A percentile compares a stretch with the other conserved stretches of the same genome.
Conservation (phyloP, 2,329 filamentous ascomycete species). For the Didymellaceae sp. region DNA sequence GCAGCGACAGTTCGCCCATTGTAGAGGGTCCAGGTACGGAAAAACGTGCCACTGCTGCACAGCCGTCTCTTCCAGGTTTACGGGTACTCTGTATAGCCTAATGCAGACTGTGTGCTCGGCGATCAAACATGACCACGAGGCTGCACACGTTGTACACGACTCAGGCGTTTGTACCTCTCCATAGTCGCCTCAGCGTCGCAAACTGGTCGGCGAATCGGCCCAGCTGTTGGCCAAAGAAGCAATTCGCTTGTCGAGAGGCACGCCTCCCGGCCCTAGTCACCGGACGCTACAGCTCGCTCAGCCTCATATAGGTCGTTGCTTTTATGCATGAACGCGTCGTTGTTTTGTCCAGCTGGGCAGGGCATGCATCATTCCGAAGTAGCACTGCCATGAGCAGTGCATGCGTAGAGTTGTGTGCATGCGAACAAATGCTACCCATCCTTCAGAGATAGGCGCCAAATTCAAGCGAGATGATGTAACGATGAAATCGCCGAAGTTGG, state of each 20-base stretch:
- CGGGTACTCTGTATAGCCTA: constrained; percentile 15
- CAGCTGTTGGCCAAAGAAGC: constrained; percentile 14
- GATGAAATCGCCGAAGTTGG: constrained; percentile 16
- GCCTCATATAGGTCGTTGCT: constrained; percentile 22
- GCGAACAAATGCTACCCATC: constrained; percentile 12
- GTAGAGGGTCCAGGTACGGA: constrained; percentile 16
- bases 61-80: constrained; percentile 17
- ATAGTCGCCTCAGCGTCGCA: constrained; percentile 1
- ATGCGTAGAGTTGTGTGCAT: constrained; percentile 9
- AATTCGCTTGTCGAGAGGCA: constrained; percentile 13
- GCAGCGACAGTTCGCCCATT: constrained; percentile 21
- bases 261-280: constrained; percentile 9
- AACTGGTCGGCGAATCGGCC: constrained; percentile 11
- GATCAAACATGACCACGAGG: constrained; percentile 28
- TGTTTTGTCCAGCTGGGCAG: constrained; percentile 21
- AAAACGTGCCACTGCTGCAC: constrained; percentile 20
- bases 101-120: constrained; percentile 29
- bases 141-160: constrained; percentile 21
- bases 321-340: constrained; percentile 26
- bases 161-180: constrained; percentile 2
- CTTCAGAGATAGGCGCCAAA: neutral
- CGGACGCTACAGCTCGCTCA: constrained; percentile 16
- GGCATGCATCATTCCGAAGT: constrained; percentile 2
- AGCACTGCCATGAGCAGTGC: constrained; percentile 22
- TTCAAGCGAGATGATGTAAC: constrained; percentile 34